phyloP scores from a whole-genome alignment of 495 filamentous ascomycete genomes.

The Hypoxylon rickii region DNA sequence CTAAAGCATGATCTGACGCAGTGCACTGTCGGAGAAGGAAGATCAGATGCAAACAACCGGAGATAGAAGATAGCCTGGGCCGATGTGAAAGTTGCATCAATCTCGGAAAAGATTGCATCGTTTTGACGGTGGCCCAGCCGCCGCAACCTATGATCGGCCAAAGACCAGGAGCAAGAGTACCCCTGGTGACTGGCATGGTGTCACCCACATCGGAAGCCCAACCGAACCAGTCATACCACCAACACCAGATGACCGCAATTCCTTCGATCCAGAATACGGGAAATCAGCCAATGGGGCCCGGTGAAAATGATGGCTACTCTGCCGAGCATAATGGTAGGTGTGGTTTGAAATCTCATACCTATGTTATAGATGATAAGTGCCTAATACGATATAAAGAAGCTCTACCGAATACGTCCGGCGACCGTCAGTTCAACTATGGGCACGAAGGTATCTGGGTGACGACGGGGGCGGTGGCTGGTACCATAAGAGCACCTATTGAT shows the following conservation, averaged over 20 bases:
- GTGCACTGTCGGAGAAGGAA: conserved; percentile 94
- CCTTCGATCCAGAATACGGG: conserved; percentile 55
- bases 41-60: conserved; percentile 84
- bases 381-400: conserved; percentile 43
- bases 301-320: conserved; percentile 44
- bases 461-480: conserved; percentile 42
- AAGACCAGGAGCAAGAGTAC: conserved; percentile 45
- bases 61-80: conserved; percentile 68
- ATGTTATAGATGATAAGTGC: conserved; percentile 2
- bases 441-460: conserved; percentile 50
- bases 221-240: conserved; percentile 47
- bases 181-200: conserved; percentile 45
- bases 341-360: no score
- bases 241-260: conserved; percentile 49
- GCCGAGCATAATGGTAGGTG: conserved; percentile 49
- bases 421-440: conserved; percentile 45
- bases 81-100: conserved; percentile 96
- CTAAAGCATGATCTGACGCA: conserved; percentile 42
- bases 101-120: conserved; percentile 93
- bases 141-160: conserved; percentile 54
- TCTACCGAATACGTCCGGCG: conserved; percentile 36
- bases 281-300: conserved; percentile 48
- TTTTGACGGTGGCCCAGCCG: conserved; percentile 82
- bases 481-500: conserved; percentile 41
- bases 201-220: conserved; percentile 54